Percentiles rank a stretch among this genome's conserved stretches.
Evolutionary conservation across 805 yeast genomes (phyloP).

Genomic region (Yamadazyma paraphyllophila): DNA sequence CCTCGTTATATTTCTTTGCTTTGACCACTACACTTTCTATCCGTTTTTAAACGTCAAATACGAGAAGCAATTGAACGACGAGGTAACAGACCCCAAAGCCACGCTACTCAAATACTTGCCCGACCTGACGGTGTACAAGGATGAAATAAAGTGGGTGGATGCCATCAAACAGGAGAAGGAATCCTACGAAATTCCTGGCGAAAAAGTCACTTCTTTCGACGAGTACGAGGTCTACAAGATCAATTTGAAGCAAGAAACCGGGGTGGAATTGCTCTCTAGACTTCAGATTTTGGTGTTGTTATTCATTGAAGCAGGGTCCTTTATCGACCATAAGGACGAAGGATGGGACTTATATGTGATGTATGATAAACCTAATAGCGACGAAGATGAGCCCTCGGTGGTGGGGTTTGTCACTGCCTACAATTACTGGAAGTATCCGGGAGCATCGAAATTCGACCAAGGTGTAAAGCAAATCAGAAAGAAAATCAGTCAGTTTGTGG

Average conservation of each 20-base stretch:
- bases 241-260: slow-evolving; percentile 38
- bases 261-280: slow-evolving; percentile 58
- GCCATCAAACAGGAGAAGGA: slow-evolving; percentile 48
- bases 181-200: slow-evolving; percentile 43
- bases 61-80: slow-evolving; percentile 50
- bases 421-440: slow-evolving; percentile 74
- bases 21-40: slow-evolving; percentile 69
- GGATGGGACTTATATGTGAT: slow-evolving; percentile 78
- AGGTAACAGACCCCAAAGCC: slow-evolving; percentile 57
- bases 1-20: slow-evolving; percentile 60
- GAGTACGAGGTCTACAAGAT: slow-evolving; percentile 53
- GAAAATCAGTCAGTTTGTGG: slow-evolving; percentile 83
- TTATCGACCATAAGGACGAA: slow-evolving; percentile 71
- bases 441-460: slow-evolving; percentile 50
- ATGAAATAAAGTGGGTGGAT: slow-evolving; percentile 69
- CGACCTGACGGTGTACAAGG: slow-evolving; percentile 53
- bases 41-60: slow-evolving; percentile 69
- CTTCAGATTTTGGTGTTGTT: slow-evolving; percentile 77
- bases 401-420: slow-evolving; percentile 84
- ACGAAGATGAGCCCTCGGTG: slow-evolving; percentile 39
- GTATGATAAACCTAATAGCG: slow-evolving; percentile 21
- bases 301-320: slow-evolving; percentile 92
- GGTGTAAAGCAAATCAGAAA: slow-evolving; percentile 46
- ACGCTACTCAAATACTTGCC: slow-evolving; percentile 63
- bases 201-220: slow-evolving; percentile 14